Conservation (phyloP, 352 stramenopile genomes). For the Globisporangium uncinulatum region DNA sequence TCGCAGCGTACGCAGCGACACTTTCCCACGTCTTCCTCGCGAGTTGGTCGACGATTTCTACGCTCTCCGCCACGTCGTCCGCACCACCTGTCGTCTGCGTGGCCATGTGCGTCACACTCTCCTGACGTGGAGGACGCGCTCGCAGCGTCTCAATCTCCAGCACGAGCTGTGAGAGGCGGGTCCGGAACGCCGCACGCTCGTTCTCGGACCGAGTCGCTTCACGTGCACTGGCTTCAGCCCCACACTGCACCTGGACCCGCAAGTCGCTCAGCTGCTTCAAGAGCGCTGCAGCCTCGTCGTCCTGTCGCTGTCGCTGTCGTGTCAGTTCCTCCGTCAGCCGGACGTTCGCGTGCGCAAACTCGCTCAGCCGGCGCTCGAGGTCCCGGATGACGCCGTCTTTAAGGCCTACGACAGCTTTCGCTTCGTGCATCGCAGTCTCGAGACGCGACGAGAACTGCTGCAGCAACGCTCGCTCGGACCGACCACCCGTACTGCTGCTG, state of each 20-base stretch:
- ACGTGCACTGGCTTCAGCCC: background rate
- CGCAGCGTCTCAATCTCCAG: background rate
- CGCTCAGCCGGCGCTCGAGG: constrained; percentile 31
- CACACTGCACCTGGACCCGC: background rate
- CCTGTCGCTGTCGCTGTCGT: background rate
- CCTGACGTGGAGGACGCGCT: background rate
- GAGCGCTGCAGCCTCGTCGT: background rate
- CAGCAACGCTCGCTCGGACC: constrained; percentile 43
- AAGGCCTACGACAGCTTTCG: constrained; percentile 60
- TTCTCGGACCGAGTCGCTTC: background rate
- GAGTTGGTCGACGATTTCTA: constrained; percentile 20
- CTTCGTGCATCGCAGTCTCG: constrained; percentile 58
- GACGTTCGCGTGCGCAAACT: constrained; percentile 8
- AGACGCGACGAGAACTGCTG: constrained; percentile 47
- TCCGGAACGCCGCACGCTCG: background rate
- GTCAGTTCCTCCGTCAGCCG: constrained; percentile 1
- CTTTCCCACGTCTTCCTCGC: constrained; percentile 7
- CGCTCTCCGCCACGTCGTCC: too few species aligned
- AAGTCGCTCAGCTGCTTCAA: background rate
- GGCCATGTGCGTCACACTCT: background rate
- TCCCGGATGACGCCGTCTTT: constrained; percentile 58
- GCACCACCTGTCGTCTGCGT: too few species aligned
- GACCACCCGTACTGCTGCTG: too few species aligned
- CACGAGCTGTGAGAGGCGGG: background rate
- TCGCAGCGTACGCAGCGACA: constrained; percentile 5